Evolutionary conservation across 495 filamentous ascomycete species (phyloP).

Genomic region (Rostrohypoxylon terebratum): DNA sequence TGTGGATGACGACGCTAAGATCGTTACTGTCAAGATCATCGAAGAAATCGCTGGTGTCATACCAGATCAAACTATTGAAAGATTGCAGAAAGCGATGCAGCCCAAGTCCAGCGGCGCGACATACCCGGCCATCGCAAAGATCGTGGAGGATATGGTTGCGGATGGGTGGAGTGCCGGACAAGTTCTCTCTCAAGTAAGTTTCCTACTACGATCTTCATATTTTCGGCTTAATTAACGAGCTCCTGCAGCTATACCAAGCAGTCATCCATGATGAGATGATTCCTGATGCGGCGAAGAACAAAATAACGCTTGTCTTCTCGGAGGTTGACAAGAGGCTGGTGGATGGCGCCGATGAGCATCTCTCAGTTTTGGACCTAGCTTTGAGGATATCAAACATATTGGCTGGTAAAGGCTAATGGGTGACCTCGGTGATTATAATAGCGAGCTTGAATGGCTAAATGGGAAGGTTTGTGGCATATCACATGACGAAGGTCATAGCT

Average conservation of each 20-base stretch:
- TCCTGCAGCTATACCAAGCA: slow-evolving; percentile 78
- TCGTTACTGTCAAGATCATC: slow-evolving; percentile 80
- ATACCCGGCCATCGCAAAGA: slow-evolving; percentile 79
- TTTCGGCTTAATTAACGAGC: slow-evolving; percentile 21
- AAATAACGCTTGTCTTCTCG: slow-evolving; percentile 88
- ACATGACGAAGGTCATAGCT: slow-evolving; percentile 26
- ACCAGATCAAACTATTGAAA: slow-evolving; percentile 76
- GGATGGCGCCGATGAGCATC: slow-evolving; percentile 97
- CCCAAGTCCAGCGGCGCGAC: slow-evolving; percentile 71
- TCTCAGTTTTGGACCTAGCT: slow-evolving; percentile 86
- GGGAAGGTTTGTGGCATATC: background rate
- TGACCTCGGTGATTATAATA: background rate
- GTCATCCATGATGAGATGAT: slow-evolving; percentile 87
- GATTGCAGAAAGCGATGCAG: slow-evolving; percentile 80
- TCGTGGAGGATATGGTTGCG: slow-evolving; percentile 89
- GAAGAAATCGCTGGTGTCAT: slow-evolving; percentile 98
- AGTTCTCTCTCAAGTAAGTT: slow-evolving; percentile 77
- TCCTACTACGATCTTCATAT: background rate
- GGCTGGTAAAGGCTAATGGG: slow-evolving; percentile 52
- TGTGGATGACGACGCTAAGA: slow-evolving; percentile 64
- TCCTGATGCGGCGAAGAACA: slow-evolving; percentile 86
- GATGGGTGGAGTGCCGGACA: slow-evolving; percentile 99
- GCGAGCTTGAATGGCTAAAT: background rate
- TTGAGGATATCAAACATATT: slow-evolving; percentile 84
- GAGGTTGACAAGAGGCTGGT: slow-evolving; percentile 93